Evolutionary conservation across 495 filamentous ascomycete species (phyloP).

Genomic region (Trichoderma parareesei): DNA sequence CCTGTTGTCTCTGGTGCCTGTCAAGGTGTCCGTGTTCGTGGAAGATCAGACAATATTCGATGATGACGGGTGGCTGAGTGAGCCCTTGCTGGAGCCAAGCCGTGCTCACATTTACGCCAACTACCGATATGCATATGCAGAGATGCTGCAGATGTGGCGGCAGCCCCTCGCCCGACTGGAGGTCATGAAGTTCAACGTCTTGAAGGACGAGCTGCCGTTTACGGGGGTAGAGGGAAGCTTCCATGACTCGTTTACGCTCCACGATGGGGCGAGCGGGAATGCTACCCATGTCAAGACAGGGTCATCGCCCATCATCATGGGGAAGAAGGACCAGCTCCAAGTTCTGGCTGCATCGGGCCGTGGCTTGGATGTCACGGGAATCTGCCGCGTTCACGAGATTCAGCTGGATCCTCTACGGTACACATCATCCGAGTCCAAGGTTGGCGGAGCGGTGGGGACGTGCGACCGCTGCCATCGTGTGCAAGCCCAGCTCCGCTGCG

Average conservation of each 20-base stretch:
- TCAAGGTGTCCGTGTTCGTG: constrained; percentile 53
- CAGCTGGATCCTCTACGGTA: constrained; percentile 44
- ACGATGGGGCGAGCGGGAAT: constrained; percentile 14
- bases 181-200: constrained; percentile 72
- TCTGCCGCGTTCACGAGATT: constrained; percentile 49
- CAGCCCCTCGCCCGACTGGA: constrained; percentile 67
- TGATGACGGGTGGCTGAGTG: constrained; percentile 59
- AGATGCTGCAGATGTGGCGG: constrained; percentile 76
- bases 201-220: constrained; percentile 34
- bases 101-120: constrained; percentile 51
- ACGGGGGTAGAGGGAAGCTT: constrained; percentile 21
- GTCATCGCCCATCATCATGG: constrained; percentile 38
- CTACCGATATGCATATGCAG: constrained; percentile 74
- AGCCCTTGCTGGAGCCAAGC: constrained; percentile 60
- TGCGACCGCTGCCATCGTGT: constrained; percentile 40
- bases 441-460: constrained; percentile 45
- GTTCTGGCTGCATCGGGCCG: constrained; percentile 31
- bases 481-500: constrained; percentile 48
- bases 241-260: constrained; percentile 24
- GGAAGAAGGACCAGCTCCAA: constrained; percentile 37
- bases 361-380: constrained; percentile 51
- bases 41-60: constrained; percentile 74
- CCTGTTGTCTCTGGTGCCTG: constrained; percentile 30
- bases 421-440: constrained; percentile 18
- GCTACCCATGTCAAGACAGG: constrained; percentile 17